A percentile compares a stretch with the other conserved stretches of the same genome.
These are phyloP conservation scores for Solanum hybrid DNA, from an alignment of 305 asterid species.

Conservation along the genomic window DNA sequence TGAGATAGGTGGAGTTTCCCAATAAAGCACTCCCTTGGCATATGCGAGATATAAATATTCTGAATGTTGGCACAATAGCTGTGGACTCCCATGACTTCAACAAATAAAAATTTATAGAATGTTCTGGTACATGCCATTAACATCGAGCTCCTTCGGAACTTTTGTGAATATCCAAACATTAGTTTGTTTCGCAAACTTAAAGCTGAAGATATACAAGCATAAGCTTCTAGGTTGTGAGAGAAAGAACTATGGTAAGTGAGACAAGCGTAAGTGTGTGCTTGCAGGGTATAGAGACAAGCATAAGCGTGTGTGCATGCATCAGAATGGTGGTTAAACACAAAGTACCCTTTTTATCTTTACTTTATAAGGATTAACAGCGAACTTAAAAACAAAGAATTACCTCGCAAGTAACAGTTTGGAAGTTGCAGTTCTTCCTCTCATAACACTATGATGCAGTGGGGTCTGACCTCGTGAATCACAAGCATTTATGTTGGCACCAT, in stretches of 20 bases:
- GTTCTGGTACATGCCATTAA: neutral
- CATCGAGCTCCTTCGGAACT: neutral
- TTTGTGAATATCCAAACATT: neutral
- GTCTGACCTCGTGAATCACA: conserved; percentile 72
- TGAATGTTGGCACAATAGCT: neutral
- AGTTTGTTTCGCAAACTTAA: neutral
- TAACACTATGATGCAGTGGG: conserved; percentile 73
- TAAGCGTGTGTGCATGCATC: neutral
- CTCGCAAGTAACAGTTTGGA: conserved; percentile 63
- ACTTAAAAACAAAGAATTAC: conserved; percentile 27
- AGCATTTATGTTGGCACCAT: conserved; percentile 60
- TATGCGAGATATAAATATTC: neutral
- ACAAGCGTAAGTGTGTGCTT: neutral
- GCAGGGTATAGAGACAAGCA: neutral
- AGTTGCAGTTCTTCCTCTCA: conserved; percentile 51
- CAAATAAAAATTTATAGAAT: neutral
- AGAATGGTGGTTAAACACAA: neutral
- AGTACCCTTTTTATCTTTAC: neutral
- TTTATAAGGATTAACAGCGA: neutral
- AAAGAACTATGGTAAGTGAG: neutral
- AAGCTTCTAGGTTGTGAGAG: neutral
- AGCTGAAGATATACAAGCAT: neutral
- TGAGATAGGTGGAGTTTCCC: neutral
- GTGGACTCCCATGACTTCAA: neutral
- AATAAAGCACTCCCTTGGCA: neutral